Percentiles rank a stretch among this genome's conserved stretches.
Conservation (phyloP, 306 rosid species). For the Quillaja saponaria region DNA sequence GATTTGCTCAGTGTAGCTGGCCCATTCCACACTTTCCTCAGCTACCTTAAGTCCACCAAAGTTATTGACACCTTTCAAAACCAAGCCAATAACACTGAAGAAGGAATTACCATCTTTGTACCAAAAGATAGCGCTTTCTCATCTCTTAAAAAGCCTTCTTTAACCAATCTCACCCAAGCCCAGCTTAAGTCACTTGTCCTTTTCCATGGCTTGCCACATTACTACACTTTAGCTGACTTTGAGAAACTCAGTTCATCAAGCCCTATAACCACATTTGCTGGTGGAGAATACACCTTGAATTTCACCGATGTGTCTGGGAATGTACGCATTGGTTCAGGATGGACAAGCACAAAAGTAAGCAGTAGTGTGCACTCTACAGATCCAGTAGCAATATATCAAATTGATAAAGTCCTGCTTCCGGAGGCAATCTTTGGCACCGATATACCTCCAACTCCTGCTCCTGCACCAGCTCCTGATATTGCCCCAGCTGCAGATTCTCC, state of each 20-base stretch:
- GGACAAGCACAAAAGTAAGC: constrained; percentile 75
- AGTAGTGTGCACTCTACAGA: constrained; percentile 85
- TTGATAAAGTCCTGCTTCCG: constrained; percentile 78
- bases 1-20: constrained; percentile 78
- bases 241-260: constrained; percentile 55
- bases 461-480: constrained; percentile 69
- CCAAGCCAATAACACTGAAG: constrained; percentile 93
- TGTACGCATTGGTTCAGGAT: constrained; percentile 62
- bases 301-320: constrained; percentile 78
- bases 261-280: constrained; percentile 75
- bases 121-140: constrained; percentile 71
- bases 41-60: constrained; percentile 71
- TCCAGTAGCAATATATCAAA: constrained; percentile 80
- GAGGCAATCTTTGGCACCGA: constrained; percentile 87
- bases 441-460: constrained; percentile 80
- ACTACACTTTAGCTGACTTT: constrained; percentile 77
- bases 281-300: constrained; percentile 69
- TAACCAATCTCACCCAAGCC: constrained; percentile 63
- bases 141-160: constrained; percentile 56
- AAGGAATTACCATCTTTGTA: constrained; percentile 88
- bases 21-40: constrained; percentile 83
- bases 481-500: constrained; percentile 87
- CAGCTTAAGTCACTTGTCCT: constrained; percentile 69
- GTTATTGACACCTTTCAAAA: constrained; percentile 81
- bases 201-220: constrained; percentile 87